Percentiles rank a stretch among this genome's conserved stretches.
These are phyloP conservation scores for Tetrapyrgos nigripes DNA, from an alignment of 1,284 basidiomycete genomes.

Conservation along the genomic window DNA sequence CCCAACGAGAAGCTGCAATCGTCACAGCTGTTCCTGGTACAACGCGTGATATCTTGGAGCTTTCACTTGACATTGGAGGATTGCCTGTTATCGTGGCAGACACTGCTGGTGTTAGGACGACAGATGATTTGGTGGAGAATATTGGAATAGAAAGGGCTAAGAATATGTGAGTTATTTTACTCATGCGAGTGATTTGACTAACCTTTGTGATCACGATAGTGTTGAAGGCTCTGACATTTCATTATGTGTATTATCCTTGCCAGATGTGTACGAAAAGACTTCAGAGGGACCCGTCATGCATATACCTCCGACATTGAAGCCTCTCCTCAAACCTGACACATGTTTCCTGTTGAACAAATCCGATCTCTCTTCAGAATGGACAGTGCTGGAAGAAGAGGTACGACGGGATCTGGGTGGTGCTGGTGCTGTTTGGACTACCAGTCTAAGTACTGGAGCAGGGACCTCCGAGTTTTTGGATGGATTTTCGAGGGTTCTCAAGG, in stretches of 20 bases:
- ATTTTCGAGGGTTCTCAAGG: constrained; percentile 58
- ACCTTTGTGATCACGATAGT: constrained; percentile 44
- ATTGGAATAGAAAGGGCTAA: constrained; percentile 82
- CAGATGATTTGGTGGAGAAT: constrained; percentile 77
- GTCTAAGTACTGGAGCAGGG: constrained; percentile 67
- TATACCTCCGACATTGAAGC: constrained; percentile 53
- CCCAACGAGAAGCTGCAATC: constrained; percentile 87
- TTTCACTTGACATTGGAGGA: constrained; percentile 87
- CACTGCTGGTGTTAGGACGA: constrained; percentile 83
- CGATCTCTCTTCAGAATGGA: constrained; percentile 51
- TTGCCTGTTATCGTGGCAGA: constrained; percentile 83
- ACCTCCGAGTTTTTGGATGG: constrained; percentile 62
- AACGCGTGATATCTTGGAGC: constrained; percentile 84
- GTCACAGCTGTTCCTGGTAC: constrained; percentile 88
- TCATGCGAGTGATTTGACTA: constrained; percentile 7
- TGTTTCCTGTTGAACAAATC: constrained; percentile 78
- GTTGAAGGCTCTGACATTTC: constrained; percentile 71
- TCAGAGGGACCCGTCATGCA: constrained; percentile 26
- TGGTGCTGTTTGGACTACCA: constrained; percentile 58
- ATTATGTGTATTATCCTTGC: constrained; percentile 80
- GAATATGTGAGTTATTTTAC: constrained; percentile 56
- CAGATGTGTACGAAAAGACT: constrained; percentile 46
- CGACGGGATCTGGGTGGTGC: constrained; percentile 14
- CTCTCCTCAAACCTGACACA: constrained; percentile 60
- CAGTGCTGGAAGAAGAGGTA: neutral